Base-by-base conservation (phyloP, 139 green algal genomes). In the Edaphochlamys debaryana region DNA sequence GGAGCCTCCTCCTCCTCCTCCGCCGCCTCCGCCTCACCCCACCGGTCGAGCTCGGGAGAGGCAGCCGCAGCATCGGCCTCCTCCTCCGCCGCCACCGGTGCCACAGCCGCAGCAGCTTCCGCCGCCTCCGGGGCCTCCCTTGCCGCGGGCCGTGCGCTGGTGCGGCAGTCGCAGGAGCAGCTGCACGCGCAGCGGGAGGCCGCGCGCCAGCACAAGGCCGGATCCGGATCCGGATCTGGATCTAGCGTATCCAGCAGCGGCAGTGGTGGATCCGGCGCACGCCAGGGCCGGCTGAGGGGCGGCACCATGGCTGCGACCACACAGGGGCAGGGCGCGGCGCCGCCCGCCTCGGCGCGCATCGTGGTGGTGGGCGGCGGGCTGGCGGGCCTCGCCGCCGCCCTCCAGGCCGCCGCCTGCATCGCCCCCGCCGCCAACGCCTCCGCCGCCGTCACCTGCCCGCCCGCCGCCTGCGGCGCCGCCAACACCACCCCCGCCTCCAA, bases 341-440 rank as follows among this genome's bases (percentile, higher is more conserved):
- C 60, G 73, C 73, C 73, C 25, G 23, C 38, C 40, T 80, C 73
- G 0, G 75, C 75, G 0, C 75, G 68, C 3, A 66, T 84, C 23
- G 66, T 84, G 36, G 78, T 84, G 50, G 78, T 84, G 36, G 78
- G 78, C 19, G 78, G 78, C 27, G 78, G 78, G 7, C 66, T 84
- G 58, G 78, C 78, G 23, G 78, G 78, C n/a, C 66, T 84, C 7
- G 42, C 56, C 11, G 78, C 78, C 34, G 78, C 78, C n/a, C 66
- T 84, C 34, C 37, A 56, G 32, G 78, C 78, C 19, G 78, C 78
- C 3, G 76, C 73, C 42, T 73, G 63, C 62, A 11, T 82, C 42
- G 48, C 19, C 1, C n/a, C 19, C 45, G 9, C 45, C 11, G n/a
- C n/a, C n/a, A n/a, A n/a, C n/a, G n/a, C n/a, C n/a, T n/a, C n/a